Evolutionary conservation across 73 alveolate species (phyloP).

Genomic region (Paraurostyla sp.): DNA sequence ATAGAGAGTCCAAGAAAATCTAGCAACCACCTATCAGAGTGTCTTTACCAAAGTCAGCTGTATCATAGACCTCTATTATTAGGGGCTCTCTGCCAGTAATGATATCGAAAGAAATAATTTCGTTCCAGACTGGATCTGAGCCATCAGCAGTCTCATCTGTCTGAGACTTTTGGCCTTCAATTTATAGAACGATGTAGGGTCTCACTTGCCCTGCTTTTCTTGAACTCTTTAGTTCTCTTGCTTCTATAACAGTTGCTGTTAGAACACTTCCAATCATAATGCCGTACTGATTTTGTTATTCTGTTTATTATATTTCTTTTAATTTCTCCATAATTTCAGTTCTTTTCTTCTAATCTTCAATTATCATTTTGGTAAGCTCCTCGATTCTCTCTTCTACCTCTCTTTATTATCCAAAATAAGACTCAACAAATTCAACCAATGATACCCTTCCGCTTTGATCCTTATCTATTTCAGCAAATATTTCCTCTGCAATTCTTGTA

Average conservation of each 20-base stretch:
- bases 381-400: slow-evolving; percentile 62
- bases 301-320: slow-evolving; percentile 69
- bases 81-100: slow-evolving; percentile 66
- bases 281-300: slow-evolving; percentile 66
- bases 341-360: slow-evolving; percentile 43
- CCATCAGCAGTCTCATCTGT: slow-evolving; percentile 42
- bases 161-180: slow-evolving; percentile 69
- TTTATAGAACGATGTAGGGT: slow-evolving; percentile 63
- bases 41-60: slow-evolving; percentile 63
- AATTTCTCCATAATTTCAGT: slow-evolving; percentile 31
- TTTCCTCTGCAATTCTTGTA: slow-evolving; percentile 32
- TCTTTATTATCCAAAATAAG: slow-evolving; percentile 48
- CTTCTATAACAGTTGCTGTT: slow-evolving; percentile 78
- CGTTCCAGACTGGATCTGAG: slow-evolving; percentile 83
- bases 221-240: slow-evolving; percentile 57
- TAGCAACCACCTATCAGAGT: slow-evolving; percentile 67
- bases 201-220: slow-evolving; percentile 47
- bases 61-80: slow-evolving; percentile 58
- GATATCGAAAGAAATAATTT: slow-evolving; percentile 70
- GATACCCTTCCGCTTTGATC: slow-evolving; percentile 71
- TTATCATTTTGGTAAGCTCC: slow-evolving; percentile 20
- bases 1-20: slow-evolving; percentile 56
- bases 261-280: slow-evolving; percentile 72
- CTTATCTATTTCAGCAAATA: slow-evolving; percentile 57
- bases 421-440: slow-evolving; percentile 64